Conservation (phyloP, 768 basidiomycete species). For the Suillus plorans region DNA sequence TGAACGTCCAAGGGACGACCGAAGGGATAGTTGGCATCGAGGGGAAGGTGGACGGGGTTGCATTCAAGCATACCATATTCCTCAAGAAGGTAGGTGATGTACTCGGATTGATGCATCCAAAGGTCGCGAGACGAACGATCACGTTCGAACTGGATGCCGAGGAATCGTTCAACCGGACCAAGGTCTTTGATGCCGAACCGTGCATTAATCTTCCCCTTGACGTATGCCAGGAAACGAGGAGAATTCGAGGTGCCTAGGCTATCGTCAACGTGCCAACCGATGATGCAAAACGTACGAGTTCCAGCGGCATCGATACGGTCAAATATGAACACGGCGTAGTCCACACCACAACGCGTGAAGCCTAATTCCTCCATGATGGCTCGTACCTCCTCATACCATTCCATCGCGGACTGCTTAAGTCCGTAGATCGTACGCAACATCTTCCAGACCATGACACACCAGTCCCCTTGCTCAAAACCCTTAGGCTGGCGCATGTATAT, state of each 20-base stretch:
- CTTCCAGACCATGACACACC: background rate
- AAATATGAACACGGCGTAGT: background rate
- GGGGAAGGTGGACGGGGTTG: background rate
- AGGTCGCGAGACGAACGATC: background rate
- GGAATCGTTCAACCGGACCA: background rate
- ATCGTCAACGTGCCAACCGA: background rate
- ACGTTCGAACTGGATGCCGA: background rate
- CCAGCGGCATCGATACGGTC: background rate
- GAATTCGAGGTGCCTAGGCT: background rate
- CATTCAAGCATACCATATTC: conserved; percentile 35
- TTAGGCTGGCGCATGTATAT: conserved; percentile 45
- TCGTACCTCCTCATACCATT: background rate
- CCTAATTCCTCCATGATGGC: background rate
- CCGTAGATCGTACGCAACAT: background rate
- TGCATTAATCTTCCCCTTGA: background rate
- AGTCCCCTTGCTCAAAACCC: conserved; percentile 12
- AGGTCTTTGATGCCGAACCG: background rate
- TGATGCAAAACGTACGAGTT: background rate
- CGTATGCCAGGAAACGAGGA: background rate
- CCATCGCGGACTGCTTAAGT: background rate
- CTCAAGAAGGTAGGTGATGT: background rate
- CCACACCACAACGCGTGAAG: background rate
- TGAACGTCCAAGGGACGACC: accelerated
- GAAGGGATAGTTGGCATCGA: background rate
- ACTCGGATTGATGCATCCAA: background rate